These are phyloP conservation scores for Cutaneotrichosporon sp. DNA, from an alignment of 1,284 basidiomycete species.

Conservation along the genomic window DNA sequence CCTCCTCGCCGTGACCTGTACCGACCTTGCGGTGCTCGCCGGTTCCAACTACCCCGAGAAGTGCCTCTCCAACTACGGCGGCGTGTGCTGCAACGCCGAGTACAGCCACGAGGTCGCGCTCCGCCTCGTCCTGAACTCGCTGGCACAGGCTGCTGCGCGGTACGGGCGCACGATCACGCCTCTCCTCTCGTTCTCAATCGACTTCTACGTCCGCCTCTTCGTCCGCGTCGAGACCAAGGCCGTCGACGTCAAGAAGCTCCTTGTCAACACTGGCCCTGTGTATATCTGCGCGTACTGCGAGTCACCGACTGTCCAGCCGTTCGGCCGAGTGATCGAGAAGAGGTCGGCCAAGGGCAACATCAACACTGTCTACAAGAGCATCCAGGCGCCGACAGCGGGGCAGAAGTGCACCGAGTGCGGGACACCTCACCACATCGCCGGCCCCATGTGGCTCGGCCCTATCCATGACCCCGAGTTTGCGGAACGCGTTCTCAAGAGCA, in stretches of 20 bases:
- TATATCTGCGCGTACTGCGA: conserved; percentile 82
- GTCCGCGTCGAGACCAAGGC: conserved; percentile 74
- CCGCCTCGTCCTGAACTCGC: conserved; percentile 79
- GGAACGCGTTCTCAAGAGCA: conserved; percentile 68
- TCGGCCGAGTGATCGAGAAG: conserved; percentile 68
- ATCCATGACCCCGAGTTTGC: conserved; percentile 80
- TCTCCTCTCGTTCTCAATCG: conserved; percentile 89
- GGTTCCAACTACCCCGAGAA: conserved; percentile 96
- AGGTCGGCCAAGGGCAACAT: conserved; percentile 54
- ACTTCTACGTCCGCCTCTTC: conserved; percentile 95
- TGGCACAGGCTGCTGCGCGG: conserved; percentile 81
- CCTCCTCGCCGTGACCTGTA: conserved; percentile 94
- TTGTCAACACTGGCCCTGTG: conserved; percentile 62
- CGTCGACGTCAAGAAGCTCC: conserved; percentile 75
- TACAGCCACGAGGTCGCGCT: conserved; percentile 92
- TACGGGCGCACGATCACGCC: conserved; percentile 92
- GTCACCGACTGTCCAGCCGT: conserved; percentile 71
- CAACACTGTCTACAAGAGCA: conserved; percentile 69
- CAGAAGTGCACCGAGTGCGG: conserved; percentile 79
- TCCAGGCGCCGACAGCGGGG: conserved; percentile 62
- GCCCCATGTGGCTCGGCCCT: conserved; percentile 94
- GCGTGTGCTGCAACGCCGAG: conserved; percentile 85
- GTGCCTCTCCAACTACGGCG: conserved; percentile 94
- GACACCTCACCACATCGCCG: conserved; percentile 74
- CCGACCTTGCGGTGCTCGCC: conserved; percentile 89